These are phyloP conservation scores for Apiotrichum gracile DNA, from an alignment of 1,284 basidiomycete species.

Conservation along the genomic window DNA sequence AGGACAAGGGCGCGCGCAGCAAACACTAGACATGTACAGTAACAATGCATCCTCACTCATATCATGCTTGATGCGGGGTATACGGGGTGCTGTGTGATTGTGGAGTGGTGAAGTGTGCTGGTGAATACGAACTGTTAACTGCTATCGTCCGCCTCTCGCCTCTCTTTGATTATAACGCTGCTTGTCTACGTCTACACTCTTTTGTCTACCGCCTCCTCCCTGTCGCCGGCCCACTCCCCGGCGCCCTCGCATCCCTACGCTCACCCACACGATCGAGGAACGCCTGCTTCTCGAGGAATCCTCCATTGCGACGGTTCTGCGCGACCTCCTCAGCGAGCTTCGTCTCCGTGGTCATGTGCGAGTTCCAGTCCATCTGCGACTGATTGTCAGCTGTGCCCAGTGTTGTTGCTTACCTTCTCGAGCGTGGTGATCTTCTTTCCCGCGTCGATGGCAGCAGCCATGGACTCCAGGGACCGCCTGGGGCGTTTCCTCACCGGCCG, in stretches of 20 bases:
- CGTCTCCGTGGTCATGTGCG: slow-evolving; percentile 25
- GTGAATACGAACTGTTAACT: too few relatives aligned
- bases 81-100: neutral
- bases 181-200: too few relatives aligned
- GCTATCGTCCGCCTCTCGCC: too few relatives aligned
- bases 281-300: slow-evolving; percentile 41
- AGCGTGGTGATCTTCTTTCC: slow-evolving; percentile 48
- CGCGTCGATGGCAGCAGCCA: slow-evolving; percentile 39
- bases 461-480: slow-evolving; percentile 41
- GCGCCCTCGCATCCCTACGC: slow-evolving; percentile 8
- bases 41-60: slow-evolving; percentile 2
- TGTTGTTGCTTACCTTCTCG: slow-evolving; percentile 36
- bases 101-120: too few relatives aligned
- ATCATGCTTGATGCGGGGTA: neutral
- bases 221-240: too few relatives aligned
- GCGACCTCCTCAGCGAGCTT: slow-evolving; percentile 34
- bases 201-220: neutral
- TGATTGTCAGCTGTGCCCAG: slow-evolving; percentile 10
- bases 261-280: slow-evolving; percentile 44
- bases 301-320: slow-evolving; percentile 36
- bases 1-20: slow-evolving; percentile 9
- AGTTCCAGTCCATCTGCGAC: slow-evolving; percentile 46
- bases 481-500: slow-evolving; percentile 33
- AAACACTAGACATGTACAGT: neutral
- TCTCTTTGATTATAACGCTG: too few relatives aligned